phyloP scores from a whole-genome alignment of 768 basidiomycete genomes.

The Inosperma sp. region DNA sequence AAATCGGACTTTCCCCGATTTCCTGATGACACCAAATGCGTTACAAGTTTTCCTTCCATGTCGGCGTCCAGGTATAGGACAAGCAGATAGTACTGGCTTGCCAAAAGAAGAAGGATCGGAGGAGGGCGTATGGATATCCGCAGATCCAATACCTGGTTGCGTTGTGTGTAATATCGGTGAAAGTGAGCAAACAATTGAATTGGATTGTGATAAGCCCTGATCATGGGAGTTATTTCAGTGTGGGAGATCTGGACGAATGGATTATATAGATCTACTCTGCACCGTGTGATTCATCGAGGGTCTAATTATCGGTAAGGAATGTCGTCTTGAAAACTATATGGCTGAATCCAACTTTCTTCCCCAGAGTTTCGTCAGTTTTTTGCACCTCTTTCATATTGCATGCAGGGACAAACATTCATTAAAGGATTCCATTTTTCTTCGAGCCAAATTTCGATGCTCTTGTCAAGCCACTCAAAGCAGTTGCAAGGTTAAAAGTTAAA shows the following conservation, averaged over 20 bases:
- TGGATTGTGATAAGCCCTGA: not conserved
- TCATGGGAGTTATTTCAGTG: conserved; percentile 42
- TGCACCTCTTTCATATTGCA: not conserved
- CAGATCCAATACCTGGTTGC: conserved; percentile 77
- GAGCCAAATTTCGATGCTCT: conserved; percentile 81
- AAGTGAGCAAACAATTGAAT: conserved; percentile 46
- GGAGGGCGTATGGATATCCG: conserved; percentile 73
- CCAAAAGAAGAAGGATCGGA: conserved; percentile 51
- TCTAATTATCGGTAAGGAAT: conserved; percentile 57
- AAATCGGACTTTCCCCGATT: no score
- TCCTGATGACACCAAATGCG: conserved; percentile 68
- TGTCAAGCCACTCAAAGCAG: conserved; percentile 62
- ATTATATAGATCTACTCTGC: conserved; percentile 80
- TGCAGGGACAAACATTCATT: conserved; percentile 6
- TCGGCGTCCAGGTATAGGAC: conserved; percentile 23
- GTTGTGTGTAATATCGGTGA: conserved; percentile 91
- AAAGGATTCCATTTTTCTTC: conserved; percentile 88
- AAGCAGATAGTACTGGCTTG: conserved; percentile 26
- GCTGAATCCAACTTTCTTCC: not conserved
- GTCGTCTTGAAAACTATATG: not conserved
- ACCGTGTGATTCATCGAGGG: conserved; percentile 77
- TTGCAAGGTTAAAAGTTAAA: conserved; percentile 37
- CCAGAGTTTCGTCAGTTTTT: conserved; percentile 65
- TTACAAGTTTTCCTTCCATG: conserved; percentile 75
- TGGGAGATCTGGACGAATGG: conserved; percentile 92